A percentile compares a stretch with the other conserved stretches of the same genome.
These are phyloP conservation scores for Hymenoscyphus linearis DNA, from an alignment of 2,329 filamentous ascomycete species.

Conservation along the genomic window DNA sequence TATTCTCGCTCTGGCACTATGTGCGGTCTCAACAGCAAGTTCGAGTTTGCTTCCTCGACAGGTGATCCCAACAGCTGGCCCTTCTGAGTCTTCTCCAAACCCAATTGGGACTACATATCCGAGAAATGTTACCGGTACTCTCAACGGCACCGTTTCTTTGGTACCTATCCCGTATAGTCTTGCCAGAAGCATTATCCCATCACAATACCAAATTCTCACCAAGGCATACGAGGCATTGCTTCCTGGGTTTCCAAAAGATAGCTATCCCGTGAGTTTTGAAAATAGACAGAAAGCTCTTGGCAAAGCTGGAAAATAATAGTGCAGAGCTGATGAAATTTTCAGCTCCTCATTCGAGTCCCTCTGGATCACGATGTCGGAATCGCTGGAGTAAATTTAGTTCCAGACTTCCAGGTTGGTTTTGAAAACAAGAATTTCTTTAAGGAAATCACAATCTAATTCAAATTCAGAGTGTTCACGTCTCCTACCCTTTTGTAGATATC, in stretches of 20 bases:
- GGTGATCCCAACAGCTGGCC: not conserved
- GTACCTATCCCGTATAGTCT: slow-evolving; percentile 44
- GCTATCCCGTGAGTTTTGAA: slow-evolving; percentile 44
- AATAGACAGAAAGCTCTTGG: not conserved
- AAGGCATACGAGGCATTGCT: slow-evolving; percentile 42
- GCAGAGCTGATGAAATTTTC: not conserved
- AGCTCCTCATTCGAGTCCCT: slow-evolving; percentile 18
- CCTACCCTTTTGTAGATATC: slow-evolving; percentile 52
- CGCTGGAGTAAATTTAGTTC: slow-evolving; percentile 7
- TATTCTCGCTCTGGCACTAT: not conserved
- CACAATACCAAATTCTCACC: slow-evolving; percentile 45
- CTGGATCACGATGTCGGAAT: slow-evolving; percentile 22
- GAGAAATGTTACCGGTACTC: slow-evolving; percentile 43
- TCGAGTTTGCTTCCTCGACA: not conserved
- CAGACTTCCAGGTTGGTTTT: slow-evolving; percentile 11
- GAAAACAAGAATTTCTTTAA: not conserved
- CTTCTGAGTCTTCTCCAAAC: slow-evolving; percentile 36
- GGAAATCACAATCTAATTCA: not conserved
- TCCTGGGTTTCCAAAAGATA: slow-evolving; percentile 43
- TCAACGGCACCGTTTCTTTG: slow-evolving; percentile 49
- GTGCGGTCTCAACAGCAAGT: not conserved
- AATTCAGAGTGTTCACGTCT: slow-evolving; percentile 42
- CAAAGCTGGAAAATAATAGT: not conserved
- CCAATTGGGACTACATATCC: slow-evolving; percentile 44
- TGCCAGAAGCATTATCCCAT: slow-evolving; percentile 44